Evolutionary conservation across 371 early-diverging fungal genomes (phyloP).

Genomic region (Mortierella sp.): DNA sequence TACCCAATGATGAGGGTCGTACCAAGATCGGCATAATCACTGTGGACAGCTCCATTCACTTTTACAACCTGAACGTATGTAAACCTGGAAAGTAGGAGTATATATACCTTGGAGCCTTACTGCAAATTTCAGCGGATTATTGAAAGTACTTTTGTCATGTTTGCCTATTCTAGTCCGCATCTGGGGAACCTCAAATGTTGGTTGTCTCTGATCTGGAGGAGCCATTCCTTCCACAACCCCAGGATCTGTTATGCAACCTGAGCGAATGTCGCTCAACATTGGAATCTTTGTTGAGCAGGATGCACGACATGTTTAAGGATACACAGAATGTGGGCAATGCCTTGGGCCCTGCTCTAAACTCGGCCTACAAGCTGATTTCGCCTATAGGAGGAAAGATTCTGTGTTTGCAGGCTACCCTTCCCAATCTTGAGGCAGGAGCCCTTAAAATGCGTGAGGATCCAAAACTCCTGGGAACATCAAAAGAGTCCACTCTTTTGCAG

Average conservation of each 20-base stretch:
- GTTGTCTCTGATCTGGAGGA: conserved; percentile 94
- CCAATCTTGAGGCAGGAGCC: conserved; percentile 85
- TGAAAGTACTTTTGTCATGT: background rate
- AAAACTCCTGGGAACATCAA: conserved; percentile 86
- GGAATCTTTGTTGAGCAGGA: conserved; percentile 77
- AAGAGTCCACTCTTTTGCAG: conserved; percentile 88
- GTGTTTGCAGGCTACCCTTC: conserved; percentile 84
- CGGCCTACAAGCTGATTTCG: conserved; percentile 85
- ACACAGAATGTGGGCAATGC: conserved; percentile 82
- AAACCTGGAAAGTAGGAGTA: background rate
- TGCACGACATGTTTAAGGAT: conserved; percentile 88
- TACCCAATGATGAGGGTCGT: conserved; percentile 92
- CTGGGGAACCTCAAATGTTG: conserved; percentile 91
- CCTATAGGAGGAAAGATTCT: conserved; percentile 94
- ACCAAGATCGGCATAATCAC: conserved; percentile 92
- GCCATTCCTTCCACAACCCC: conserved; percentile 86
- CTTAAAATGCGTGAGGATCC: conserved; percentile 89
- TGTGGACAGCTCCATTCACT: conserved; percentile 90
- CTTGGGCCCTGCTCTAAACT: conserved; percentile 88
- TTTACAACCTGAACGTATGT: conserved; percentile 84
- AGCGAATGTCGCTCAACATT: conserved; percentile 79
- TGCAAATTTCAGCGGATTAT: background rate
- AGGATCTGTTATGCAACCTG: conserved; percentile 89
- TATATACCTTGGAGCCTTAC: background rate
- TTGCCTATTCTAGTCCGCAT: conserved; percentile 35